Base-by-base conservation (phyloP, 1,139 yeast genomes). In the Meyerozyma guilliermondii region DNA sequence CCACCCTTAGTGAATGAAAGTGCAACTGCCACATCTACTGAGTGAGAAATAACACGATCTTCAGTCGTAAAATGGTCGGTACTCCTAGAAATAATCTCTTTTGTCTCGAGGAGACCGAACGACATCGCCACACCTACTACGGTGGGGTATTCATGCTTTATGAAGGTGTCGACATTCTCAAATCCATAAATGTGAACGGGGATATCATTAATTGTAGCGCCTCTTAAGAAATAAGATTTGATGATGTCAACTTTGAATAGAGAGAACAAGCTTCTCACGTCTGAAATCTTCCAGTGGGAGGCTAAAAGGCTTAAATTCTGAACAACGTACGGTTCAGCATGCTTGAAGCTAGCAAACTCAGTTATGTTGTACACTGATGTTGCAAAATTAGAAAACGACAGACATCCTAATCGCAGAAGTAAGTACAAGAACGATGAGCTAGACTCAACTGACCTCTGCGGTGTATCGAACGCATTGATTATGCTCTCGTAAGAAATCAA, bases 1-100 rank as follows among this genome's bases (percentile, higher is more conserved):
- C 83, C 83, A 22, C 64, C 62, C 11, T 57, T 58, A 0, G 76
- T 55, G 49, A 67, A 79, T 0, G 83, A 64, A 9, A 80, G 53
- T 0, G 83, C 71, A 1, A 78, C 56, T 43, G 55, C 47, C 16
- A 58, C 46, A 1, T 77, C 65, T 24, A 76, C 50, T 24, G 75
- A 55, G 10, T 65, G 67, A 5, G 53, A 45, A 2, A 69, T 49
- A 5, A 75, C 40, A 10, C 62, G 35, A 7, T 36, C 43, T 13
- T 29, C 33, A 11, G 6, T 14, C 18, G 13, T 8, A n/a, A 29
- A n/a, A 5, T 13, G 5, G n/a, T 13, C 4, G 13, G 33, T 13
- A 10, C 14, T 8, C 5, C 8, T 29, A 5, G 11, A 29, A 14
- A 29, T 14, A 9, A 29, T n/a, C 10, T 29, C 33, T 13, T 29